phyloP scores from a whole-genome alignment of 805 yeast genomes.

The Jamesozyma rosinii region DNA sequence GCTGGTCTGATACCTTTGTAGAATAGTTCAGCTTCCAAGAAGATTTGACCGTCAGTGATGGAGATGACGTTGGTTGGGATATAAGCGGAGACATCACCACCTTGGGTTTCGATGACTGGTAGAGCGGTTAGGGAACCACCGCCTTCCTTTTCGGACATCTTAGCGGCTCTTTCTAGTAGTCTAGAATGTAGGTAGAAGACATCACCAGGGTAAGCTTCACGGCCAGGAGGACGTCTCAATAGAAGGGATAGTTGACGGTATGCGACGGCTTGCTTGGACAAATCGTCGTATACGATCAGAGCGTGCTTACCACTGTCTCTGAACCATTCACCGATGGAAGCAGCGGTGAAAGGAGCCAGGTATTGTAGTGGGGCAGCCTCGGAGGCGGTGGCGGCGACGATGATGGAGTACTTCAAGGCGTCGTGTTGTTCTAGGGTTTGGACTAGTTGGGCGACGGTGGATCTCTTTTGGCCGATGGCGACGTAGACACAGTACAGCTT shows the following conservation, averaged over 20 bases:
- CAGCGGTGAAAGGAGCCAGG: slow-evolving; percentile 99
- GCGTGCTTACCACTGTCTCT: slow-evolving; percentile 99
- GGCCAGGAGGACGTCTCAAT: slow-evolving; percentile 95
- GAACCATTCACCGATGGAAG: slow-evolving; percentile 99
- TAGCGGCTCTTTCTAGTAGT: slow-evolving; percentile 94
- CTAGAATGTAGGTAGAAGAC: slow-evolving; percentile 93
- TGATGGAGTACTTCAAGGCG: slow-evolving; percentile 93
- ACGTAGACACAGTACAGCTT: slow-evolving; percentile 99
- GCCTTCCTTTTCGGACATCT: slow-evolving; percentile 83
- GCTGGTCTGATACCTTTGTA: slow-evolving; percentile 99
- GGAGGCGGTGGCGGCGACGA: slow-evolving; percentile 99
- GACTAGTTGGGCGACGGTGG: slow-evolving; percentile 98
- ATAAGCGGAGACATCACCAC: slow-evolving; percentile 98
- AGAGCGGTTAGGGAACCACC: slow-evolving; percentile 93
- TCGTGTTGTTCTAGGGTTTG: slow-evolving; percentile 98
- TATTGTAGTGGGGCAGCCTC: slow-evolving; percentile 99
- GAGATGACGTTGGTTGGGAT: too few species aligned
- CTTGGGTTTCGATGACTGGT: slow-evolving; percentile 96
- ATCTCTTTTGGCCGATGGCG: slow-evolving; percentile 99
- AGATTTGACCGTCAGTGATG: slow-evolving; percentile 95
- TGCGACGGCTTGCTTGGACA: slow-evolving; percentile 99
- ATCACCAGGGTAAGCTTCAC: slow-evolving; percentile 96
- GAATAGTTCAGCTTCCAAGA: slow-evolving; percentile 98
- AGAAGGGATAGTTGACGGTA: slow-evolving; percentile 98
- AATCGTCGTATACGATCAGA: slow-evolving; percentile 92